Evolutionary conservation across 257 asterid species (phyloP).

Genomic region (Primulina tabacum): DNA sequence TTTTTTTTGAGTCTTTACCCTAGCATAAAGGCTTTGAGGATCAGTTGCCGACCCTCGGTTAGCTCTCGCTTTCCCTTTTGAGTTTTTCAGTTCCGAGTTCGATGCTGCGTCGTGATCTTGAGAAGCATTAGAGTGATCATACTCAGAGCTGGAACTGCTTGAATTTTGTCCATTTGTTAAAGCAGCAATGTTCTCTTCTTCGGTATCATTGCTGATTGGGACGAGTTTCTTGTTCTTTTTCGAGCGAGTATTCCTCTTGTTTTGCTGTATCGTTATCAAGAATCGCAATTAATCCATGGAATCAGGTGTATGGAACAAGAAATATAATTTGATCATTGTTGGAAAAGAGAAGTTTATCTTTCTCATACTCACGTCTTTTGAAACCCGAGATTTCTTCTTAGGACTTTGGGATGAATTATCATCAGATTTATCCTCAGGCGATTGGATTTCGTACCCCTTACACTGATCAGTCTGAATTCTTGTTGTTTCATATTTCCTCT

Average conservation of each 20-base stretch:
- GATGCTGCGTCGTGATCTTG: conserved; percentile 28
- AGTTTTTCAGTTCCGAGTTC: conserved; percentile 26
- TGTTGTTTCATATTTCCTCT: conserved; percentile 40
- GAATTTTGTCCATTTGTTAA: conserved; percentile 26
- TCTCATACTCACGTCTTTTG: conserved; percentile 46
- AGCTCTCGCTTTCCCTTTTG: conserved; percentile 34
- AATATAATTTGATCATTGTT: too few species aligned
- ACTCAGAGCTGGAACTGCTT: conserved; percentile 36
- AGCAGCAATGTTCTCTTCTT: conserved; percentile 35
- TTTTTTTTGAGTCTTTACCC: conserved; percentile 26
- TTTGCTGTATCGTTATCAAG: conserved; percentile 37
- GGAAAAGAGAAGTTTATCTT: neutral
- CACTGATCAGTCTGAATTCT: conserved; percentile 6
- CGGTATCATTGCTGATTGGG: conserved; percentile 19
- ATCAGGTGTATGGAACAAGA: neutral
- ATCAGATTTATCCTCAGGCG: conserved; percentile 4
- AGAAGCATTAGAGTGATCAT: conserved; percentile 33
- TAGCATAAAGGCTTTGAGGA: conserved; percentile 59
- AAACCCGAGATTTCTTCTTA: conserved; percentile 47
- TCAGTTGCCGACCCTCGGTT: conserved; percentile 55
- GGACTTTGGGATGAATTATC: conserved; percentile 24
- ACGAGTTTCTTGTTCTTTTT: conserved; percentile 43
- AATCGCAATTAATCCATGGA: conserved; percentile 2
- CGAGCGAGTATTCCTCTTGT: conserved; percentile 28
- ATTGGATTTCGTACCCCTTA: neutral